Percentiles rank a stretch among this genome's conserved stretches.
Conservation (phyloP, 148 eudicot species). For the Silene conica region DNA sequence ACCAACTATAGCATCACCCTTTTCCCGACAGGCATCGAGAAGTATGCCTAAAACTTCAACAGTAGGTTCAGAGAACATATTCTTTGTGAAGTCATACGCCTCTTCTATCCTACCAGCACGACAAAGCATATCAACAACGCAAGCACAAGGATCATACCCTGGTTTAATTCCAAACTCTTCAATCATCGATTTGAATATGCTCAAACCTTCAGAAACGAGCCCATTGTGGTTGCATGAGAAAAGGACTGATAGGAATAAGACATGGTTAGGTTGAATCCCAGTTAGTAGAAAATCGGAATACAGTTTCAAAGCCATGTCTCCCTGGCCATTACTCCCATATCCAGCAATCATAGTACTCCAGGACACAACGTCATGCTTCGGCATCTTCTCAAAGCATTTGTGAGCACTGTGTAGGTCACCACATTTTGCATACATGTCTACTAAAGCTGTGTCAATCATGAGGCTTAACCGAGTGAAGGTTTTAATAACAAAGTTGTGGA, state of each 20-base stretch:
- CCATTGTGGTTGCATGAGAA: constrained; percentile 81
- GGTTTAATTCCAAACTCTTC: constrained; percentile 50
- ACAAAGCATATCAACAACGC: constrained; percentile 83
- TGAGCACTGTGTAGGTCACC: constrained; percentile 62
- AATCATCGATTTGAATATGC: constrained; percentile 57
- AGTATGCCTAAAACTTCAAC: constrained; percentile 73
- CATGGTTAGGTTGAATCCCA: constrained; percentile 57
- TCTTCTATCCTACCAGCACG: constrained; percentile 75
- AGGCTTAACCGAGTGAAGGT: constrained; percentile 47
- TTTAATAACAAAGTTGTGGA: constrained; percentile 58
- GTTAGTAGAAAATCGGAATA: constrained; percentile 39
- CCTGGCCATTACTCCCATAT: constrained; percentile 87
- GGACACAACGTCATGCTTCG: constrained; percentile 59
- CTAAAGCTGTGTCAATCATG: constrained; percentile 59
- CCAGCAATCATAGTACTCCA: constrained; percentile 80
- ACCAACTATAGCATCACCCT: constrained; percentile 49
- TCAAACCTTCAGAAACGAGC: constrained; percentile 62
- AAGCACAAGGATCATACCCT: constrained; percentile 66
- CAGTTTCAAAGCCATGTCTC: constrained; percentile 58
- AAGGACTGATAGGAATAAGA: constrained; percentile 59
- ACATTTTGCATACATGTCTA: constrained; percentile 94
- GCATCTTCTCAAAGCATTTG: constrained; percentile 58
- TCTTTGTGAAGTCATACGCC: constrained; percentile 59
- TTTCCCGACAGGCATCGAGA: constrained; percentile 73
- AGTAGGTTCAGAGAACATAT: constrained; percentile 45